Evolutionary conservation across 1,139 yeast genomes (phyloP), one percentile per base, ranked within the genome.

Genomic region (Hyphopichia buzzinii): DNA sequence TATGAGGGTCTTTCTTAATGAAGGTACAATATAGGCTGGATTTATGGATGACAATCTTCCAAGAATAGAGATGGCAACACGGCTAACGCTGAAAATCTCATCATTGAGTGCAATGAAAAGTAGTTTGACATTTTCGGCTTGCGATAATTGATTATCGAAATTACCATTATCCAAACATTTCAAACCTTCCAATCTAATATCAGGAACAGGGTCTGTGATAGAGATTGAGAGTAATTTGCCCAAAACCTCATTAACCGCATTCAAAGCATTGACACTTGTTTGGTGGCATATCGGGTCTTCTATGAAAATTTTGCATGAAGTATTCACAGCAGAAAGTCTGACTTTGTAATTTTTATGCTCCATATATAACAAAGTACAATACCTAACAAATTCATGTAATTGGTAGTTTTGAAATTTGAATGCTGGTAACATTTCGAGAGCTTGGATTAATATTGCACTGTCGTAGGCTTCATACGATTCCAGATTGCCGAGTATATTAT

Each of bases 11-110:
- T 88, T 90, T 47, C 98, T 70, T 38, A 94, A 67, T 1, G 95
- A 85, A 0, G 99, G 98, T 19, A 90, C 92, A 43, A 92, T 88
- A 57, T 88, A 90, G 0, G 98, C 97, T 1, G 99, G 97, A 51
- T 94, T 94, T 26, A 88, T 83, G 4, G 79, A 67, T 0, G 96
- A 84, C 15, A 94, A 63, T 39, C 97, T 74, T 2, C 98, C 97
- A 40, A 92, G 78, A 7, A 90, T 75, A 32, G 74, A 73, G 30
- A 90, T 78, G 0, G 96, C 84, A n/a, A 79, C 84, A 50, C 84
- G 80, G 35, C 96, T 75, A 16, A 92, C 87, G 10, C 78, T 79
- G 55, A 92, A 94, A 1, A 78, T 79, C 56, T 90, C 98, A 59
- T 94, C 99, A 54, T 94, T 87, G 38, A 92, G 67, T 0, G 96